phyloP scores from a whole-genome alignment of 192 early-diverging fungal genomes.

The Coemansia sp. region DNA sequence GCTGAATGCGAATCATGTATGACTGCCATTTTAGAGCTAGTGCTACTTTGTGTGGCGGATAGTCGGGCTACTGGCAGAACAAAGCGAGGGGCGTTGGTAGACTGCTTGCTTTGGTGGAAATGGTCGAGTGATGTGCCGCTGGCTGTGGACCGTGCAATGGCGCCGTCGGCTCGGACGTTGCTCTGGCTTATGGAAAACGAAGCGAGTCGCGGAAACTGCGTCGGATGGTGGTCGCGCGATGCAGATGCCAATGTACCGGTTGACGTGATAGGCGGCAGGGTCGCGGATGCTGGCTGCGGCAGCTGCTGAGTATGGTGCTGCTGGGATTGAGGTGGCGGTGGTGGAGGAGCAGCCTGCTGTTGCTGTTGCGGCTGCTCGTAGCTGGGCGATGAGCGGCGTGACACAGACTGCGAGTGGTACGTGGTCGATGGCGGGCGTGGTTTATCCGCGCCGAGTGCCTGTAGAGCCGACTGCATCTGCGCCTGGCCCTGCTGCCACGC shows the following conservation, averaged over 20 bases:
- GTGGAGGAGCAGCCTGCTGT: background rate
- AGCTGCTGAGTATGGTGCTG: no score
- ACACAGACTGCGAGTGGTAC: constrained; percentile 16
- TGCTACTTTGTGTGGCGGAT: constrained; percentile 3
- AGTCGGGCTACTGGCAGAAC: constrained; percentile 29
- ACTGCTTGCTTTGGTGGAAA: constrained; percentile 1
- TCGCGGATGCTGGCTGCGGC: no score
- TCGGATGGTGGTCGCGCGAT: constrained; percentile 22
- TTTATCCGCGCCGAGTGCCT: background rate
- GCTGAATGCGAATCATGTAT: background rate
- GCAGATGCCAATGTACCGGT: no score
- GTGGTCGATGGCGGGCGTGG: constrained; percentile 5
- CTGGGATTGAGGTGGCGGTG: background rate
- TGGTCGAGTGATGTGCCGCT: no score
- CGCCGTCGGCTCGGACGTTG: constrained; percentile 38
- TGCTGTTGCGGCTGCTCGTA: constrained; percentile 7
- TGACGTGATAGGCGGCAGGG: no score
- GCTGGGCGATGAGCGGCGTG: constrained; percentile 23
- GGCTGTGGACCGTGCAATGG: constrained; percentile 7
- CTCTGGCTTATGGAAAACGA: constrained; percentile 51
- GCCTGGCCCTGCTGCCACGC: constrained; percentile 9
- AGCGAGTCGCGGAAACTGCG: constrained; percentile 40
- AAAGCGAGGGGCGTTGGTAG: constrained; percentile 13
- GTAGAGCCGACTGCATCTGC: background rate
- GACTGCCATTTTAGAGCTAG: background rate